Evolutionary conservation across 1,284 basidiomycete genomes (phyloP).

Genomic region (Cutaneotrichosporon sp.): DNA sequence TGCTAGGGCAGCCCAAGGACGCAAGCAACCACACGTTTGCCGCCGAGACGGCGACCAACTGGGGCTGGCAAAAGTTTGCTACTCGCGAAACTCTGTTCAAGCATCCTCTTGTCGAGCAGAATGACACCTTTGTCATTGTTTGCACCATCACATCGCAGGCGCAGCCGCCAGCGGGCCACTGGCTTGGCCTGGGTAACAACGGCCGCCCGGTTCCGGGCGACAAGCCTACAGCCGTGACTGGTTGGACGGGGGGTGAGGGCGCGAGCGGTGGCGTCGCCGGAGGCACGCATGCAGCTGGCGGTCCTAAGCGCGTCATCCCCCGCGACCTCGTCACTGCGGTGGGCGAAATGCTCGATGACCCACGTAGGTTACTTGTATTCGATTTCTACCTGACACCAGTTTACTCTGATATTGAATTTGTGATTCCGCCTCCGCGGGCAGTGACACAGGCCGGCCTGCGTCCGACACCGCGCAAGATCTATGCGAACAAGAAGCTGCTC

Average conservation of each 20-base stretch:
- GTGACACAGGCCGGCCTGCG: not conserved
- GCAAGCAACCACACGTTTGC: slow-evolving; percentile 78
- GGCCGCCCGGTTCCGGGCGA: not conserved
- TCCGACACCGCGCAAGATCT: slow-evolving; percentile 27
- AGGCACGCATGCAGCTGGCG: slow-evolving; percentile 37
- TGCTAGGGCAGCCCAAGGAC: slow-evolving; percentile 58
- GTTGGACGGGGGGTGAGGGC: slow-evolving; percentile 38
- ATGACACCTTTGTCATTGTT: slow-evolving; percentile 64
- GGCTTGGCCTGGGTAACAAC: slow-evolving; percentile 38
- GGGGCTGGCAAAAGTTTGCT: slow-evolving; percentile 76
- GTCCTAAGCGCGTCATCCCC: slow-evolving; percentile 40
- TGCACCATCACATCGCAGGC: slow-evolving; percentile 72
- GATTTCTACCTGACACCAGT: slow-evolving; percentile 39
- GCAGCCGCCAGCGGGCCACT: slow-evolving; percentile 53
- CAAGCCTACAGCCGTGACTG: slow-evolving; percentile 20
- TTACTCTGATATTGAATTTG: slow-evolving; percentile 76
- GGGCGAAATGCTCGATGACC: slow-evolving; percentile 70
- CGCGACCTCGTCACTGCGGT: slow-evolving; percentile 53
- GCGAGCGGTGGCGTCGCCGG: slow-evolving; percentile 40
- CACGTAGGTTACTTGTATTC: slow-evolving; percentile 23
- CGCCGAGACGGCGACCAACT: slow-evolving; percentile 67
- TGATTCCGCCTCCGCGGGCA: slow-evolving; percentile 52
- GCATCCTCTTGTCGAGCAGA: slow-evolving; percentile 54
- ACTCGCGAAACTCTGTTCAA: slow-evolving; percentile 68
- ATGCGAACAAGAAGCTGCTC: slow-evolving; percentile 63